Evolutionary conservation across 495 filamentous ascomycete species (phyloP).

Genomic region (Aspergillus sparsus): DNA sequence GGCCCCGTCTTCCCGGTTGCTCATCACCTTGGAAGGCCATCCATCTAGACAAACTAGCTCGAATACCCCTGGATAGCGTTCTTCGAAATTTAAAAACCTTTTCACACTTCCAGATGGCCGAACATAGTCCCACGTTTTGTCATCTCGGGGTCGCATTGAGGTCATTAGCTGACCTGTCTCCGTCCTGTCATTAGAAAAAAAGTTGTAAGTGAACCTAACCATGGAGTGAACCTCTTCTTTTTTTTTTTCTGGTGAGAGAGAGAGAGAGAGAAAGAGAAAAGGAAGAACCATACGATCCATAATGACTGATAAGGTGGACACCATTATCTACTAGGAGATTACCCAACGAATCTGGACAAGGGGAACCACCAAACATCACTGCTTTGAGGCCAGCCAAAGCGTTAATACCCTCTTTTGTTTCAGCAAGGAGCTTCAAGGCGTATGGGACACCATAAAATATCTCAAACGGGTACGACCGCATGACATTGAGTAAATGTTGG

Average conservation of each 20-base stretch:
- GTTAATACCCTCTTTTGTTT: constrained; percentile 49
- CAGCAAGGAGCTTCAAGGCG: constrained; percentile 53
- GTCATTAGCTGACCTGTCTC: constrained; percentile 61
- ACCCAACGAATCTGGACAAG: constrained; percentile 58
- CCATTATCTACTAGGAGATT: constrained; percentile 55
- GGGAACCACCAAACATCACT: constrained; percentile 55
- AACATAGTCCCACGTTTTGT: constrained; percentile 70
- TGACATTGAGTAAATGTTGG: constrained; percentile 48
- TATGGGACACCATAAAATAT: constrained; percentile 60
- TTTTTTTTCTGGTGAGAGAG: no score
- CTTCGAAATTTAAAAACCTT: constrained; percentile 53
- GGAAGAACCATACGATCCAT: constrained; percentile 48
- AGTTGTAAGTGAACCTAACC: constrained; percentile 4
- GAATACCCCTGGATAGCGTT: constrained; percentile 50
- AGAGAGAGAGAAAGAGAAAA: no score
- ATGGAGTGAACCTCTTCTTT: no score
- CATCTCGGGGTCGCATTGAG: constrained; percentile 45
- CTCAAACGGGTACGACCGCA: constrained; percentile 47
- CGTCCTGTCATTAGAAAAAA: constrained; percentile 30
- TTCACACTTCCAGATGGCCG: constrained; percentile 42
- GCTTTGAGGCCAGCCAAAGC: constrained; percentile 44
- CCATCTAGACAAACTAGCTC: constrained; percentile 60
- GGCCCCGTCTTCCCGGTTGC: constrained; percentile 52
- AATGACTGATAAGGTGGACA: constrained; percentile 55
- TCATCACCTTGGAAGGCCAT: constrained; percentile 65